These are phyloP conservation scores for Quambalaria eucalypti DNA, from an alignment of 1,284 basidiomycete species.

Conservation along the genomic window DNA sequence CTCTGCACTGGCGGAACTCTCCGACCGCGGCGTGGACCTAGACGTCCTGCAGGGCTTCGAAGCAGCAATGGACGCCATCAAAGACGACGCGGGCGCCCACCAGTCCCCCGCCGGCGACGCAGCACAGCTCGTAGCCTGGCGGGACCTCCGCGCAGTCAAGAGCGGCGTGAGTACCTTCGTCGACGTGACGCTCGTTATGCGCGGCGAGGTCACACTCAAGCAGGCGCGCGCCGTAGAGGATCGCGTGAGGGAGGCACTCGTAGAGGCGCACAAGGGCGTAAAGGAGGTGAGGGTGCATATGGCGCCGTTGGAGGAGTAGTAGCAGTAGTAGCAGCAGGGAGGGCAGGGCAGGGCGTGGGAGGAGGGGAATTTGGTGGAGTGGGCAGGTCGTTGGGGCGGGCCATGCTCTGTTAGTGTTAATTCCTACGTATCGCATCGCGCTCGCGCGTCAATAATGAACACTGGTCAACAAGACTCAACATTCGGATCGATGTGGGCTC, in stretches of 20 bases:
- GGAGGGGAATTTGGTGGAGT: too few species aligned
- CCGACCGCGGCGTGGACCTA: conserved; percentile 69
- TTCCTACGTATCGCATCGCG: too few species aligned
- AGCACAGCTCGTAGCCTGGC: conserved; percentile 20
- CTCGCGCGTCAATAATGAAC: too few species aligned
- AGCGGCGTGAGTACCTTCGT: conserved; percentile 34
- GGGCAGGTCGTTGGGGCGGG: too few species aligned
- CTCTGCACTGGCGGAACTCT: conserved; percentile 70
- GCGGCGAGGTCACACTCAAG: conserved; percentile 15
- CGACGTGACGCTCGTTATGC: conserved; percentile 30
- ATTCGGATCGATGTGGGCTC: too few species aligned
- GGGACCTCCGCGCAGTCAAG: conserved; percentile 30
- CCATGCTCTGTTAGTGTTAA: not conserved
- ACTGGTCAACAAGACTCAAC: too few species aligned
- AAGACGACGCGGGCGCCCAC: conserved; percentile 8
- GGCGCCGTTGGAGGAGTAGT: not conserved
- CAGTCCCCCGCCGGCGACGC: not conserved
- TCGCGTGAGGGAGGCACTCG: conserved; percentile 16
- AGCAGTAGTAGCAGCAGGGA: too few species aligned
- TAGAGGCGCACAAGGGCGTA: conserved; percentile 14
- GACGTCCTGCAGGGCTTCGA: conserved; percentile 55
- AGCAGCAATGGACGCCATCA: conserved; percentile 49
- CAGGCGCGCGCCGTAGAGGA: conserved; percentile 22
- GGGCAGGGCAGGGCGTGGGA: too few species aligned
- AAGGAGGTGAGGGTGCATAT: conserved; percentile 11